phyloP scores from a whole-genome alignment of 78 protist genomes.

The slime mould (Dictyostelium discoideum) region dicty_2.7 NC_007088.5:2042501-2043000 shows the following conservation, averaged over 20 bases:
- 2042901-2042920: constrained; percentile 22
- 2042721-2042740: constrained; percentile 1
- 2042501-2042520: background rate
- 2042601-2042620: constrained; percentile 7
- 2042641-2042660: constrained; percentile 19
- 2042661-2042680: constrained; percentile 14
- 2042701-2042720: constrained; percentile 15
- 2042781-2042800: background rate
- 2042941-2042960: constrained; percentile 6
- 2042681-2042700: constrained; percentile 11
- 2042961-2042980: background rate
- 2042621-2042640: constrained; percentile 13
- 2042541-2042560: background rate
- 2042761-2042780: background rate
- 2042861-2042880: constrained; percentile 15
- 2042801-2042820: background rate
- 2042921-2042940: constrained; percentile 19
- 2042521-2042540: constrained; percentile 3
- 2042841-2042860: constrained; percentile 10
- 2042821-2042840: too few relatives aligned
- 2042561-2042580: constrained; percentile 10
- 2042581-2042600: background rate
- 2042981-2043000: constrained; percentile 16
- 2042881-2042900: constrained; percentile 19
- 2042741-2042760: background rate